Percentiles rank a stretch among this genome's conserved stretches.
Conservation (phyloP, 208 protist species). For the Trypanosoma vivax region DNA sequence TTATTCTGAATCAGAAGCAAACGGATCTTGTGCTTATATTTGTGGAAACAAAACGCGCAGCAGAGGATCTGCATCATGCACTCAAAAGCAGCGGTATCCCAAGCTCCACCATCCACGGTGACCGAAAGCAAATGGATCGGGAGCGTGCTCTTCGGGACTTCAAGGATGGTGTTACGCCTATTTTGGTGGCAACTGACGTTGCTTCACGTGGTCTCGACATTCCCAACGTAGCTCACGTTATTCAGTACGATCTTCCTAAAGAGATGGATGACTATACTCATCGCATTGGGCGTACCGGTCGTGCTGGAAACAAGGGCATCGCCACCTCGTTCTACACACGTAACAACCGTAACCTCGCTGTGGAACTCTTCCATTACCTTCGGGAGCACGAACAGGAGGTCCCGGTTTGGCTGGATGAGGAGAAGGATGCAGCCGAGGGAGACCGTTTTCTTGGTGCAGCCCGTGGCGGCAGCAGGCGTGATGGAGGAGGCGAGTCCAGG, state of each 20-base stretch:
- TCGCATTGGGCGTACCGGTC: slow-evolving; percentile 98
- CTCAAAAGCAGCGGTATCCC: slow-evolving; percentile 86
- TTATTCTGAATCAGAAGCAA: slow-evolving; percentile 67
- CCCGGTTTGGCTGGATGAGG: slow-evolving; percentile 71
- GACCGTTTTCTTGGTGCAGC: slow-evolving; percentile 46
- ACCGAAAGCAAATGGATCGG: slow-evolving; percentile 86
- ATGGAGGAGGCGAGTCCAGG: slow-evolving; percentile 25
- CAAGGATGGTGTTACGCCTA: slow-evolving; percentile 69
- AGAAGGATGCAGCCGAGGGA: slow-evolving; percentile 74
- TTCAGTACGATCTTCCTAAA: slow-evolving; percentile 96
- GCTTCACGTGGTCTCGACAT: slow-evolving; percentile 98
- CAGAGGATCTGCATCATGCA: slow-evolving; percentile 81
- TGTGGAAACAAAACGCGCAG: slow-evolving; percentile 97
- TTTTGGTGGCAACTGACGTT: slow-evolving; percentile 98
- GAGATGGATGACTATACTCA: slow-evolving; percentile 99
- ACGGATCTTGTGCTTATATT: slow-evolving; percentile 92
- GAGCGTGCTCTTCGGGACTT: slow-evolving; percentile 87
- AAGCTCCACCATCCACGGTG: slow-evolving; percentile 91
- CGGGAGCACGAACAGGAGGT: slow-evolving; percentile 83
- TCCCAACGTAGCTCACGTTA: slow-evolving; percentile 94
- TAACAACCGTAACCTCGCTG: slow-evolving; percentile 44
- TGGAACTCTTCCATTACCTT: slow-evolving; percentile 79
- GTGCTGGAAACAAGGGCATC: slow-evolving; percentile 94
- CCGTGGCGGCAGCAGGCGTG: slow-evolving; percentile 22
- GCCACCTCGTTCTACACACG: slow-evolving; percentile 92